Evolutionary conservation across 2,329 filamentous ascomycete species (phyloP).

Genomic region (Penicillium sp.): DNA sequence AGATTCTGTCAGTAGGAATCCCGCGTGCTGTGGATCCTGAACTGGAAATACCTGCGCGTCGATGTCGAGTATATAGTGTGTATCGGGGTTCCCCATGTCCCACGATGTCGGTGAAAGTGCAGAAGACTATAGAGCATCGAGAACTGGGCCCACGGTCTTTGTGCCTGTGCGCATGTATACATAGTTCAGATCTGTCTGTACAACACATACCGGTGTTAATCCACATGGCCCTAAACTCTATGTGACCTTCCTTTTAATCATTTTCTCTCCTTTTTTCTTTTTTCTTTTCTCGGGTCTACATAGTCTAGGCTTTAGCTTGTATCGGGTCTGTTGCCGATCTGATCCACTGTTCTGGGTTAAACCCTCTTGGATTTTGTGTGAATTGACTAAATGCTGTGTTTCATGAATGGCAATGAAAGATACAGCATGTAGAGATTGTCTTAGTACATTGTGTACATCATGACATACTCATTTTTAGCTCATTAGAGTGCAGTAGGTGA

Average conservation of each 20-base stretch:
- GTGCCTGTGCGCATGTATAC: conserved; percentile 11
- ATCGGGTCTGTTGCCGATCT: background rate
- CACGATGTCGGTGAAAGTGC: too few species aligned
- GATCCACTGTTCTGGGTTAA: background rate
- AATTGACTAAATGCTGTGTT: too few species aligned
- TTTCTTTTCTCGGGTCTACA: too few species aligned
- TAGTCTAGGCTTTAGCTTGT: background rate
- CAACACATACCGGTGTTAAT: conserved; percentile 13
- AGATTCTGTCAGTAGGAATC: background rate
- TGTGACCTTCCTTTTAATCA: background rate
- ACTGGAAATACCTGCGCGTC: conserved; percentile 4
- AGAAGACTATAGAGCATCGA: background rate
- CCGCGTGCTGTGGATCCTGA: background rate
- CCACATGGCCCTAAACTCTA: conserved; percentile 7
- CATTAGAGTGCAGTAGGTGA: background rate
- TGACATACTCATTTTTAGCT: background rate
- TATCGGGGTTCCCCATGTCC: too few species aligned
- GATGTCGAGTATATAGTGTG: too few species aligned
- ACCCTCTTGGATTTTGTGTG: too few species aligned
- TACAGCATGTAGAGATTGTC: background rate
- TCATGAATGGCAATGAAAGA: background rate
- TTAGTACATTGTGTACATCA: background rate
- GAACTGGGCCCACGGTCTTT: conserved; percentile 2
- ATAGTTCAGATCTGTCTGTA: conserved; percentile 12
- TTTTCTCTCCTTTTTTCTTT: background rate